Conservation (phyloP, 2,329 filamentous ascomycete genomes). For the Fusarium xyrophilum region DNA sequence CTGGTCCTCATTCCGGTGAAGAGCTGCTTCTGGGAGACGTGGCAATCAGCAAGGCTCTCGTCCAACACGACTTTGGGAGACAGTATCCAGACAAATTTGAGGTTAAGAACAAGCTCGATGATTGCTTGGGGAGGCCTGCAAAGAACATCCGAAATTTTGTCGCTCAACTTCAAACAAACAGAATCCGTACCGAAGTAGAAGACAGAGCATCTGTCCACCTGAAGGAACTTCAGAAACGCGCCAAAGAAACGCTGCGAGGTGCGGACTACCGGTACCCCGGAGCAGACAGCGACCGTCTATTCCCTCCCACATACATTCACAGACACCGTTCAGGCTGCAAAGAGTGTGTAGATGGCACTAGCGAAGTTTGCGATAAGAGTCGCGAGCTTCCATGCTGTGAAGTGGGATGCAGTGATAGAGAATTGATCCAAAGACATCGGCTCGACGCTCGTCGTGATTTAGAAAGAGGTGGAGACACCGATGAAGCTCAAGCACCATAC, state of each 20-base stretch:
- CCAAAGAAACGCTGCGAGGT: background rate
- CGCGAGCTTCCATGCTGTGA: background rate
- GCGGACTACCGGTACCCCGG: conserved; percentile 38
- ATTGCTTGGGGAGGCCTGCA: conserved; percentile 27
- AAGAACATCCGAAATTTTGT: conserved; percentile 1
- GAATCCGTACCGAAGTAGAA: background rate
- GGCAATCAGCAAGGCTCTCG: conserved; percentile 40
- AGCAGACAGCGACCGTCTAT: conserved; percentile 39
- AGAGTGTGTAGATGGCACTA: background rate
- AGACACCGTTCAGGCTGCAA: conserved; percentile 4
- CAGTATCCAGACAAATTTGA: conserved; percentile 30
- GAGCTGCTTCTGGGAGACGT: conserved; percentile 46
- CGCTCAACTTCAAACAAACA: background rate
- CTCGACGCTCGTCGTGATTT: background rate
- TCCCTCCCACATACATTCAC: background rate
- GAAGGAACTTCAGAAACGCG: background rate
- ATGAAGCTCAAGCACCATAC: background rate
- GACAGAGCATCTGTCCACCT: background rate
- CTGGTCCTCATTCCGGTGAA: conserved; percentile 15
- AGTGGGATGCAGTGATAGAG: background rate
- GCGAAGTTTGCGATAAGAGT: background rate
- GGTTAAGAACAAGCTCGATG: conserved; percentile 34
- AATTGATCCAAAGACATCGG: background rate
- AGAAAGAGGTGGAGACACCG: background rate
- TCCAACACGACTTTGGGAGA: conserved; percentile 42